Base-by-base conservation (phyloP, 2,329 filamentous ascomycete genomes). In the Xylariaceae sp. region DNA sequence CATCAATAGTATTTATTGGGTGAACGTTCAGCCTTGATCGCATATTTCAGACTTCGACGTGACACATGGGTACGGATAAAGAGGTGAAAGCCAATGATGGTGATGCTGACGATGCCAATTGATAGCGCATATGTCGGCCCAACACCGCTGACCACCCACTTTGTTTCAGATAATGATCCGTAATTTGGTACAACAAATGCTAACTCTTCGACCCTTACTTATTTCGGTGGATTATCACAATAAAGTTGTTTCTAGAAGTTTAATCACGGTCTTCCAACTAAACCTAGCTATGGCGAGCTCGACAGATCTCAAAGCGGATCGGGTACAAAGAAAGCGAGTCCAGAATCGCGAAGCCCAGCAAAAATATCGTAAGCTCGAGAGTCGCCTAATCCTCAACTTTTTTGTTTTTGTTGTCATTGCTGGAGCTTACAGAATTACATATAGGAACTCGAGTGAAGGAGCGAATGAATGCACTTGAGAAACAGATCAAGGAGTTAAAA, bases 81-180 rank as follows among this genome's bases (percentile, higher is more conserved):
- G n/a, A n/a, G n/a, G n/a, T n/a, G n/a, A n/a, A n/a, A n/a, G n/a
- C n/a, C n/a, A n/a, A n/a, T n/a, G n/a, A n/a, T n/a, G n/a, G n/a
- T n/a, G n/a, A n/a, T n/a, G n/a, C n/a, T 44, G 8, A 24, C 24
- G 11, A 23, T 33, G 13, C 13, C 23, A 21, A 9, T 21, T 45
- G 30, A 35, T 45, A 35, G 35, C 24, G n/a, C 5, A 13, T 18
- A 21, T 15, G 30, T 26, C n/a, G 16, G 11, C 21, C 32, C 42
- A 45, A 21, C 30, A 26, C 7, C n/a, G 42, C 42, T 45, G 42
- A 45, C 42, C 42, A 45, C 42, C 42, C 42, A 45, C 30, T 45
- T 26, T 6, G 18, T n/a, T n/a, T n/a, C n/a, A n/a, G n/a, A n/a
- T n/a, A n/a, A n/a, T n/a, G n/a, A n/a, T n/a, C n/a, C n/a, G n/a